Evolutionary conservation across 2,329 filamentous ascomycete genomes (phyloP), one percentile per base, ranked within the genome.

Genomic region (Catunica adiposa): DNA sequence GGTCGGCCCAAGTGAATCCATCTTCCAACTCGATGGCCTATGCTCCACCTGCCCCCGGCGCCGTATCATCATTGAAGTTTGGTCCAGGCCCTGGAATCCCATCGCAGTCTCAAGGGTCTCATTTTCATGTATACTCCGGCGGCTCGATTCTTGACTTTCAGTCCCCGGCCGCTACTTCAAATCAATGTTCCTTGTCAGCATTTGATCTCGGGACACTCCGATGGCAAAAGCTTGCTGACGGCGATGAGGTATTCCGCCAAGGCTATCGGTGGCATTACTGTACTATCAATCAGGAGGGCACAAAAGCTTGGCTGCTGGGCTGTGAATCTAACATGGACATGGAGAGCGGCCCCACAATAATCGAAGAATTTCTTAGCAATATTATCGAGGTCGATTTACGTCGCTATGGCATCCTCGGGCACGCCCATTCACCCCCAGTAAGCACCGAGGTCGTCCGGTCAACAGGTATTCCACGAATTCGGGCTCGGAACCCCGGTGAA

Each of bases 261-360:
- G 87, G 85, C n/a, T 97, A 92, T 67, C 81, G 90, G 58, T 98
- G 92, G 92, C 90, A 97, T 67, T 98, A 98, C 66, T 97, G 92
- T 67, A 94, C 89, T 2, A 85, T 96, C 69, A 94, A 96, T 65
- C 83, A 92, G 59, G 87, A 94, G 63, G 90, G 90, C 4, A 96
- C 92, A 5, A 95, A 94, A 66, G 92, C 89, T 6, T 98, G 92
- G 89, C 74, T 98, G 23, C 76, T 98, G n/a, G 92, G 92, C 7
- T 96, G 89, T 63, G 86, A 86, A 1, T 83, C 86, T 2, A 88
- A 95, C 60, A 71, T 76, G 17, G 73, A 77, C 5, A 80, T 82
- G 51, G 83, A 83, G 40, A 73, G 83, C 15, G 83, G 78, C 1
- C 76, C 79, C 14, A 83, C 81, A 57, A 80, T 80, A 2, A 83